phyloP scores from a whole-genome alignment of 306 rosid species.

The Gastrolobium bilobum region DNA sequence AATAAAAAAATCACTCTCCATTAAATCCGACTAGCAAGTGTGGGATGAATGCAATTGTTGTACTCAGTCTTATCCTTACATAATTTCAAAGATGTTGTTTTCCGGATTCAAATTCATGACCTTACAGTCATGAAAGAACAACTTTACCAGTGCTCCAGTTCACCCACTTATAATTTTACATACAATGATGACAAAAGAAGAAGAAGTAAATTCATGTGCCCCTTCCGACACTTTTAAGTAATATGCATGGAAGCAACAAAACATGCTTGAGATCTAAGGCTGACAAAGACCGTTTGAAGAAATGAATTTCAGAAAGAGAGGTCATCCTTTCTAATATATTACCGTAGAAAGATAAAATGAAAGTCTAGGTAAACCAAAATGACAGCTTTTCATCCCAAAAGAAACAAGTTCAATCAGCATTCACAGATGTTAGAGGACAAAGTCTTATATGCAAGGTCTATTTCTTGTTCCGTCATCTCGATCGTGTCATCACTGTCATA shows the following conservation, averaged over 20 bases:
- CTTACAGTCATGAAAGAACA: too few species aligned
- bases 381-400: conserved; percentile 38
- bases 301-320: conserved; percentile 11
- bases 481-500: conserved; percentile 89
- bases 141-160: too few species aligned
- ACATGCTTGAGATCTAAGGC: not conserved
- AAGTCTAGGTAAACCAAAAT: conserved; percentile 17
- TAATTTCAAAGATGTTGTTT: too few species aligned
- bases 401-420: conserved; percentile 44
- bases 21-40: too few species aligned
- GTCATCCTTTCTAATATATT: not conserved
- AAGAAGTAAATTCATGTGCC: not conserved
- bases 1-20: too few species aligned
- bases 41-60: too few species aligned
- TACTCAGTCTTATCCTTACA: too few species aligned
- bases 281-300: conserved; percentile 20
- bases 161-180: not conserved
- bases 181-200: not conserved
- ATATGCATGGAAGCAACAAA: not conserved
- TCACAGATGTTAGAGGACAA: conserved; percentile 59
- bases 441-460: conserved; percentile 71
- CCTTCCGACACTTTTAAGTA: not conserved
- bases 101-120: too few species aligned
- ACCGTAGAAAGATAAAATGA: not conserved
- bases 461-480: conserved; percentile 93